Evolutionary conservation across 495 filamentous ascomycete genomes (phyloP), one percentile per base, ranked within the genome.

Genomic region (Chaetomium cochliodes): DNA sequence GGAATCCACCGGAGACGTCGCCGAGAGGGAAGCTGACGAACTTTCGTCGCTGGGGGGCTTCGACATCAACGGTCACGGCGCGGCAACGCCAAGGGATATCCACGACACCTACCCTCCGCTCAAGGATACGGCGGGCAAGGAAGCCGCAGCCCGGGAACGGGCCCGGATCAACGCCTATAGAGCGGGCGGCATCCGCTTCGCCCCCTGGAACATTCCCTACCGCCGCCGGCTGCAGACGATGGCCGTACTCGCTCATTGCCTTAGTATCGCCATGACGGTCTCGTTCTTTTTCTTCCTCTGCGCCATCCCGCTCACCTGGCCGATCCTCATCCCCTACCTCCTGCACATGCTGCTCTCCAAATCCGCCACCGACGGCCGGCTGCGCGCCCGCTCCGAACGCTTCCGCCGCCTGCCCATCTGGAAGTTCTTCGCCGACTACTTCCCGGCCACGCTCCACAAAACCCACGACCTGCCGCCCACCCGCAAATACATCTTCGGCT

Each of bases 401-500:
- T 76, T 93, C 61, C 87, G 93, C 26, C 83, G 81, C n/a, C 82
- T 87, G n/a, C 83, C 83, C 20, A 76, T 93, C 41, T 98, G 93
- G 93, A 88, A 85, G 23, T 83, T 96, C 57, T 98, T 97, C 74
- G 92, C 90, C 49, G 89, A 86, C 20, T 98, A 98, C 80, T 98
- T 94, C 76, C 94, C 94, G 1, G 90, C 92, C 15, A 82, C 84
- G 37, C 84, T 98, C 37, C 92, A 98, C 76, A 89, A 93, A 62
- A 92, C 90, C 44, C 82, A 88, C 67, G 77, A 90, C 56, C 86
- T 98, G 3, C 85, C 90, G 16, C 82, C 92, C 0, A 90, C 88
- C 3, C 84, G 92, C 63, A 98, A 98, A 77, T 98, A 98, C 78
- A 93, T 98, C 68, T 96, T 98, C 72, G 94, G 96, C 49, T 97